Base-by-base conservation (phyloP, 257 asterid species). In the Phtheirospermum japonicum region DNA sequence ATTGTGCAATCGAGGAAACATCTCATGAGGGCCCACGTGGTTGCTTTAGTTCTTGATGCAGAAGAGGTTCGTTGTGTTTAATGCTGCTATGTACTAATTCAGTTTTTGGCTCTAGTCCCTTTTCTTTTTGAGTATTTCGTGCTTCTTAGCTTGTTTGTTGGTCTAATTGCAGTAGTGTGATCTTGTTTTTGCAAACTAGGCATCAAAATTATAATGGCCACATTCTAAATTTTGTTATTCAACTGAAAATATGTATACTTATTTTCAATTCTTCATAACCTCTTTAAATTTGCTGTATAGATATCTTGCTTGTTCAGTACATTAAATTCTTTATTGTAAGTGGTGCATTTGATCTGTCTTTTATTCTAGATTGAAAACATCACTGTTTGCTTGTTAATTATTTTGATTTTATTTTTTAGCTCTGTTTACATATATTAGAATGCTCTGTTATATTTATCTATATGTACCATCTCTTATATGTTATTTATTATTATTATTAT, bases 111-210 rank as follows among this genome's bases (percentile, higher is more conserved):
- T 62, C 23, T 42, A 19, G 32, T 34, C 23, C 18, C n/a, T 18
- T 37, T 16, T 58, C 12, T 45, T 58, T 31, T 2, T 40, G 50
- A 28, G n/a, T 18, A 7, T 42, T 6, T 8, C 54, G 18, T 36
- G 42, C 39, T 31, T 57, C 58, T 31, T 55, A 42, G 16, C 17
- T 8, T 36, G n/a, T n/a, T n/a, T n/a, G n/a, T n/a, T n/a, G n/a
- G n/a, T 8, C 18, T 59, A 60, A 33, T 20, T 23, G 9, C 49
- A 33, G 32, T 59, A 28, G 13, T 45, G 39, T 52, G 61, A 12
- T 59, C 59, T 36, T 7, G 4, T 57, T 59, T 56, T 67, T 67
- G 19, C 58, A 46, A 46, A 59, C 63, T 13, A 46, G 19, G n/a
- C n/a, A n/a, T n/a, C n/a, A n/a, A n/a, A n/a, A n/a, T n/a, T n/a